Evolutionary conservation across 2,329 filamentous ascomycete species (phyloP).

Genomic region (Botryotinia calthae): DNA sequence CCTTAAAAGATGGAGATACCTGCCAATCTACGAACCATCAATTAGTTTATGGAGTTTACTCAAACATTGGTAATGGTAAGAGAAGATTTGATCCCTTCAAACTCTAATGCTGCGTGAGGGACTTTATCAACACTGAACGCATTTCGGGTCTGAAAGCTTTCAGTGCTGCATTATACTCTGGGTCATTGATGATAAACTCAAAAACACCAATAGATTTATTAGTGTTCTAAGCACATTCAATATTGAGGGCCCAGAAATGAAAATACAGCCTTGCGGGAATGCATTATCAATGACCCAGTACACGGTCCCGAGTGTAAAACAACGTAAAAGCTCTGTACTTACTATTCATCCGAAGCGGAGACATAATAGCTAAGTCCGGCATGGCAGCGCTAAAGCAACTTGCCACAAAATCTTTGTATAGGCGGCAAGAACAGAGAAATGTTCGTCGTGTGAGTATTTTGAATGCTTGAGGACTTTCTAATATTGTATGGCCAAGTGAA

Average conservation of each 20-base stretch:
- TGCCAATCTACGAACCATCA: neutral
- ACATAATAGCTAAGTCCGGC: slow-evolving; percentile 10
- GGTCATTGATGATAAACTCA: neutral
- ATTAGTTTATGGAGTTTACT: neutral
- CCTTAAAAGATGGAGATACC: neutral
- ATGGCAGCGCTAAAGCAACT: neutral
- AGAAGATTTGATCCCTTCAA: neutral
- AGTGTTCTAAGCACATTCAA: neutral
- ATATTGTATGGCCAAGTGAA: neutral
- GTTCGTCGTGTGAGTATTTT: neutral
- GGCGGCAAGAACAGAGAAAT: neutral
- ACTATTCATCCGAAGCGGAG: neutral
- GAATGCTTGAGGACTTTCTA: neutral
- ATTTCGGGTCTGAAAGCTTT: neutral
- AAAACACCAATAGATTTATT: neutral
- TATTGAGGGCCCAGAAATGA: neutral
- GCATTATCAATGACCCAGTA: neutral
- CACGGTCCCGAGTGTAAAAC: neutral
- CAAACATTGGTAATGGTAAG: neutral
- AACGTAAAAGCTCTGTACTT: neutral
- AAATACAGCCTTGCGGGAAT: neutral
- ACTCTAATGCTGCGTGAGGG: neutral
- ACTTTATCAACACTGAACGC: neutral
- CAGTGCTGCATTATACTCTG: neutral
- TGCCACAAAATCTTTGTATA: neutral